A percentile compares a stretch with the other conserved stretches of the same genome.
Evolutionary conservation across 208 protist genomes (phyloP).

Genomic region (Wallacemonas rigidus): DNA sequence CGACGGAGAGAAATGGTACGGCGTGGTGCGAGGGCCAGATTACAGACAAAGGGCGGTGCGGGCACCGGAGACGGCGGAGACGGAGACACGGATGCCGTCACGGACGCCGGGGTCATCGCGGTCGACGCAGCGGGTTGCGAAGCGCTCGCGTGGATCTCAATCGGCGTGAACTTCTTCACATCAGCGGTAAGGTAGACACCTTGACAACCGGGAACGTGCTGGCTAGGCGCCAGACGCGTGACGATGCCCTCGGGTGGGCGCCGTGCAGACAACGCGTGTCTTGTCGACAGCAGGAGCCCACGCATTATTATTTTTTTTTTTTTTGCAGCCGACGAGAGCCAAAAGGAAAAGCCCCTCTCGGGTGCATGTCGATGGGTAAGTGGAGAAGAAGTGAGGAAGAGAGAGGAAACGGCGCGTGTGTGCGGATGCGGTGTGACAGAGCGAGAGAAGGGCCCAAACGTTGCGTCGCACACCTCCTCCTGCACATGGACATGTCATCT

Average conservation of each 20-base stretch:
- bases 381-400: too few relatives aligned
- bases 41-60: constrained; percentile 58
- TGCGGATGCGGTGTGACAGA: too few relatives aligned
- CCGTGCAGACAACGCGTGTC: background rate
- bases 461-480: too few relatives aligned
- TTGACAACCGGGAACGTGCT: constrained; percentile 40
- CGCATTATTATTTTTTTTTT: constrained; percentile 4
- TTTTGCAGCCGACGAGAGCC: background rate
- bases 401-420: too few relatives aligned
- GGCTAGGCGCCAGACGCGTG: constrained; percentile 59
- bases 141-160: constrained; percentile 47
- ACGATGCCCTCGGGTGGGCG: constrained; percentile 16
- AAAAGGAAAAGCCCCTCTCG: too few relatives aligned
- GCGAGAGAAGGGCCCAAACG: too few relatives aligned
- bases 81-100: background rate
- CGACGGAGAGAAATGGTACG: constrained; percentile 63
- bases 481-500: too few relatives aligned
- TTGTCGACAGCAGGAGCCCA: background rate
- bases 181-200: constrained; percentile 60
- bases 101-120: background rate
- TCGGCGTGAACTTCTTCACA: constrained; percentile 76
- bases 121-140: background rate
- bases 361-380: too few relatives aligned
- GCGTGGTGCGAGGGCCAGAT: constrained; percentile 45
- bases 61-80: background rate